Evolutionary conservation across 306 rosid genomes (phyloP), one percentile per base, ranked within the genome.

Genomic region (Cajanus cajan): DNA sequence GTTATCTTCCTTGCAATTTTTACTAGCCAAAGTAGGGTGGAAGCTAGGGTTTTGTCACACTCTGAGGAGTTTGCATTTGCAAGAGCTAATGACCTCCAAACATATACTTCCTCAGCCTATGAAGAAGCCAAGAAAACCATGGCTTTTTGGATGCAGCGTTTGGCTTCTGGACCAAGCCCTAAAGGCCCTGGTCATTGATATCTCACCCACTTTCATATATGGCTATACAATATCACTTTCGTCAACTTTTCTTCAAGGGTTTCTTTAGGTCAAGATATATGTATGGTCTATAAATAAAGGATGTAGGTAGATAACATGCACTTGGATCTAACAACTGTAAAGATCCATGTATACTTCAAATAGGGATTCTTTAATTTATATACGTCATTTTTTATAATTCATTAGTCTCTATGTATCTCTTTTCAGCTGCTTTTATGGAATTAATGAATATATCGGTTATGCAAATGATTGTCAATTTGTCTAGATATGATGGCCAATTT

Each of bases 161-260:
- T 89, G 81, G 74, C 88, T 41, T 89, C 90, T 10, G 90, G 92
- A 43, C 92, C 92, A 48, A 89, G 92, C 64, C 88, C 87, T 41
- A 80, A 84, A 33, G 90, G 88, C 41, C 87, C 82, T 11, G 90
- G 92, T 61, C 92, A 89, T 77, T 88, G 34, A 70, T 76, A 1
- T 28, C 14, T 34, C 4, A 31, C 12, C 36, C 10, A 33, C 18
- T 0, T 51, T 36, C 44, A 15, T 34, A 15, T 54, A 2, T 22
- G 57, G 41, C 10, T 61, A 8, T 65, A 36, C 66, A 66, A 51
- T 11, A 67, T 51, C 37, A 5, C 34, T 77, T 52, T 19, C 9
- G 68, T 6, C 31, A 2, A 7, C 8, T 25, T 0, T 22, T 28
- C 40, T 24, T 39, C 39, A 6, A 22, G 11, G 3, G 22, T 47